Base-by-base conservation (phyloP, 495 filamentous ascomycete genomes). In the Aspergillus coremiiformis region DNA sequence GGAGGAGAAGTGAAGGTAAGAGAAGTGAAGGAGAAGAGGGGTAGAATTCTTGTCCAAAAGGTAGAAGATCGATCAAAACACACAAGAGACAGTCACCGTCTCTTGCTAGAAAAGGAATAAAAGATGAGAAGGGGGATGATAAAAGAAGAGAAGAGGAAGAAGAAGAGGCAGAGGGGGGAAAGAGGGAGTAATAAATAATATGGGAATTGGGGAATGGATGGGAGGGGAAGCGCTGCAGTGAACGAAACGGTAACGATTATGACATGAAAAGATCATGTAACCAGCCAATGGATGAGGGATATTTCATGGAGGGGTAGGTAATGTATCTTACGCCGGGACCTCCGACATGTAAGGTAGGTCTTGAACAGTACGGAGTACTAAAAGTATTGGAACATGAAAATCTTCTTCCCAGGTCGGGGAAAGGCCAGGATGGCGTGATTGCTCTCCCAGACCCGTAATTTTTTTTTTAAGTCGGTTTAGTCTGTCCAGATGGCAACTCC, bases 161-260 rank as follows among this genome's bases (percentile, higher is more conserved):
- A 47, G 27, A 39, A 49, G 39, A 47, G 22, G 42, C 46, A 41
- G 12, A 54, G 37, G 37, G 47, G 52, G 39, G 41, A 30, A 29
- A 48, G 51, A 51, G 51, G 47, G 51, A 54, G 49, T 41, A 44
- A 19, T 47, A 47, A 47, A 52, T 48, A 47, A 52, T 45, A 47
- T 42, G 44, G 39, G 43, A 24, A 50, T 51, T 49, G 49, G 61
- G 50, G 54, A 55, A 49, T 44, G 55, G 46, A 54, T 58, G 52
- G 46, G 56, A 51, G 58, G 60, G 52, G 57, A 66, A 66, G 66
- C 53, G 57, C 56, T 63, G 67, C 61, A 61, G 63, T 11, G 39
- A 37, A 37, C 33, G 6, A 17, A 9, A 37, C 7, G 6, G 33
- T 6, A 37, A 37, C 33, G 33, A 41, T 20, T 20, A 41, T 41